A percentile compares a stretch with the other conserved stretches of the same genome.
phyloP scores from a whole-genome alignment of 2,329 filamentous ascomycete genomes.

The Huntiella omanensis region DNA sequence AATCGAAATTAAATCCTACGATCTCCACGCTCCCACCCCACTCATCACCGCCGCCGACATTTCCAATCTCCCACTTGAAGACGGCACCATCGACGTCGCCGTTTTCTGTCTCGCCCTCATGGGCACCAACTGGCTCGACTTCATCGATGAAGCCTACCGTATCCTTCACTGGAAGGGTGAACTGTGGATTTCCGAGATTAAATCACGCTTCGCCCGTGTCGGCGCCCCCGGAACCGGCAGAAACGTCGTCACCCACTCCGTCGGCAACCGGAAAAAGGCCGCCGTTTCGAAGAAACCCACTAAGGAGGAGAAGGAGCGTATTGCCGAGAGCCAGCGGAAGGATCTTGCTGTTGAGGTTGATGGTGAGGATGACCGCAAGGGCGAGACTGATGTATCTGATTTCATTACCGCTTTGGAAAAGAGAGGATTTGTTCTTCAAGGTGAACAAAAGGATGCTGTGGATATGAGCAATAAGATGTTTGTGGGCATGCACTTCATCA shows the following conservation, averaged over 20 bases:
- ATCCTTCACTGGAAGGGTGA: constrained; percentile 86
- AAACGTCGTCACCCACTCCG: constrained; percentile 43
- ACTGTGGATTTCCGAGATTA: constrained; percentile 94
- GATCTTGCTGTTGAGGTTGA: constrained; percentile 54
- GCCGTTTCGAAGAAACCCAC: constrained; percentile 23
- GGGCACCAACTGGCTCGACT: constrained; percentile 97
- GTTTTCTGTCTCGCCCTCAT: constrained; percentile 95
- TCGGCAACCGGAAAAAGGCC: constrained; percentile 46
- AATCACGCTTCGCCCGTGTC: constrained; percentile 49
- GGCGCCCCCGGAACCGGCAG: constrained; percentile 25
- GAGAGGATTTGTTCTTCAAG: constrained; percentile 69
- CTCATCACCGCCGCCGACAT: constrained; percentile 83
- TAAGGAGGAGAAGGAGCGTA: constrained; percentile 23
- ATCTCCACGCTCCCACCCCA: constrained; percentile 58
- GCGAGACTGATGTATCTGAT: constrained; percentile 69
- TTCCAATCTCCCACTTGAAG: constrained; percentile 55
- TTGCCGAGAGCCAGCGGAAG: constrained; percentile 28
- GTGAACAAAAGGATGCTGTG: constrained; percentile 37
- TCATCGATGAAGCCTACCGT: constrained; percentile 88
- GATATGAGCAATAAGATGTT: constrained; percentile 96
- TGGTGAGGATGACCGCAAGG: constrained; percentile 39
- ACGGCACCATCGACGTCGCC: constrained; percentile 64
- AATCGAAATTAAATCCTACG: constrained; percentile 65
- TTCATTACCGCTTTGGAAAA: constrained; percentile 70
- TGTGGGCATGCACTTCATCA: constrained; percentile 88